Evolutionary conservation across 75 land plant genomes (phyloP).

Genomic region (Picea glauca): DNA sequence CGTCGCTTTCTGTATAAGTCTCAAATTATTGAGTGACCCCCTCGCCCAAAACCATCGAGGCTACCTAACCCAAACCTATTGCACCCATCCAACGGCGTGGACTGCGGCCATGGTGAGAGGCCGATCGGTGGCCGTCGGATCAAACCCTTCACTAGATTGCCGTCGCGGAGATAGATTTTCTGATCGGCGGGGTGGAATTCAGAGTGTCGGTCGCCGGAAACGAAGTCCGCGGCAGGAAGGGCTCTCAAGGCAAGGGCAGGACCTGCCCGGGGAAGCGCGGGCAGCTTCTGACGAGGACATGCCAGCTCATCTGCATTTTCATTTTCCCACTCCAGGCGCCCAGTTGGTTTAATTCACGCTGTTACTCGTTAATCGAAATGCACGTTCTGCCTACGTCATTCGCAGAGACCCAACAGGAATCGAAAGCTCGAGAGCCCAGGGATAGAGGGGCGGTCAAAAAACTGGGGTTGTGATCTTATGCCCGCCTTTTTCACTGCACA

Average conservation of each 20-base stretch:
- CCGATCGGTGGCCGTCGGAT: too few relatives aligned
- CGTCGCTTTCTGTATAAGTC: too few relatives aligned
- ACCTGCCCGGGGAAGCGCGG: not conserved
- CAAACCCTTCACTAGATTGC: too few relatives aligned
- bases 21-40: too few relatives aligned
- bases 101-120: too few relatives aligned
- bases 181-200: not conserved
- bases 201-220: slow-evolving; percentile 9
- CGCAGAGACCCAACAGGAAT: not conserved
- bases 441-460: not conserved
- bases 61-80: too few relatives aligned
- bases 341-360: not conserved
- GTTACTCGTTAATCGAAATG: not conserved
- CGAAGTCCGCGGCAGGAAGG: not conserved
- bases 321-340: not conserved
- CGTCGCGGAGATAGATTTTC: too few relatives aligned
- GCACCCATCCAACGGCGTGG: too few relatives aligned
- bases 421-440: not conserved
- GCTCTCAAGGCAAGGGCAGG: slow-evolving; percentile 1
- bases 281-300: not conserved
- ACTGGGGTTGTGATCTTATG: not conserved
- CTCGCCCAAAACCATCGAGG: too few relatives aligned
- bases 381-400: not conserved
- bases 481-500: not conserved
- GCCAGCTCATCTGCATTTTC: slow-evolving; percentile 6